Percentiles rank a stretch among this genome's conserved stretches.
Evolutionary conservation across 1,284 basidiomycete genomes (phyloP).

Genomic region (Trametes polyzona): DNA sequence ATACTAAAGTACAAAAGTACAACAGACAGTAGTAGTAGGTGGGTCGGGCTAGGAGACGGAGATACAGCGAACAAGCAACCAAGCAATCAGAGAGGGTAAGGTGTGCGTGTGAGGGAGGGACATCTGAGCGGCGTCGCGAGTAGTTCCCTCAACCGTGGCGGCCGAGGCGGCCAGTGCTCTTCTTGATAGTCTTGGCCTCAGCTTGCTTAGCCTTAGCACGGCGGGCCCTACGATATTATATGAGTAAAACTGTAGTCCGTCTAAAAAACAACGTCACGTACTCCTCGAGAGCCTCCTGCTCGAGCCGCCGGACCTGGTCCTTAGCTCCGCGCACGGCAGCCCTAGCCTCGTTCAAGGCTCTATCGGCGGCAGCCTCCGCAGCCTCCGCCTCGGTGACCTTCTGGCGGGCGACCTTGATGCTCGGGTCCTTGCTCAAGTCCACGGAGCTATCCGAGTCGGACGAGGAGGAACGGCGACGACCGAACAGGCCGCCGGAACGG

Average conservation of each 20-base stretch:
- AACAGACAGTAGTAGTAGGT: not conserved
- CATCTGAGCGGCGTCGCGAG: too few relatives aligned
- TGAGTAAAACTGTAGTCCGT: not conserved
- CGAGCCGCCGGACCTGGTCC: constrained; percentile 55
- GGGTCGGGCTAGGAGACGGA: too few relatives aligned
- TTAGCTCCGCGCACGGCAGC: constrained; percentile 51
- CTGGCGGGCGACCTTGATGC: constrained; percentile 53
- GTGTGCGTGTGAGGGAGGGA: not conserved
- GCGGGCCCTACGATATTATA: constrained; percentile 43
- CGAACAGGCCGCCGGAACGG: constrained; percentile 32
- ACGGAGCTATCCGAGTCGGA: constrained; percentile 15
- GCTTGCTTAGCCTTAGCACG: constrained; percentile 62
- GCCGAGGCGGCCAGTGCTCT: constrained; percentile 56
- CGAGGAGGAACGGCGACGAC: constrained; percentile 34
- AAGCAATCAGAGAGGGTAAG: not conserved
- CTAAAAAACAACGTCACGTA: constrained; percentile 36
- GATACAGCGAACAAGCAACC: too few relatives aligned
- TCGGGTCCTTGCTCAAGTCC: constrained; percentile 47
- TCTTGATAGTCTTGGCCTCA: constrained; percentile 59
- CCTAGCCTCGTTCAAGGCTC: constrained; percentile 51
- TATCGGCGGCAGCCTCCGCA: constrained; percentile 59
- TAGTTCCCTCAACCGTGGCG: constrained; percentile 49
- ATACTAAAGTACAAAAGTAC: not conserved
- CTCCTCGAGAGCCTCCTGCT: constrained; percentile 61
- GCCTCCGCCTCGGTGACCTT: constrained; percentile 58